phyloP scores from a whole-genome alignment of 192 early-diverging fungal species.

The Rhizoclosmatium globosum region DNA sequence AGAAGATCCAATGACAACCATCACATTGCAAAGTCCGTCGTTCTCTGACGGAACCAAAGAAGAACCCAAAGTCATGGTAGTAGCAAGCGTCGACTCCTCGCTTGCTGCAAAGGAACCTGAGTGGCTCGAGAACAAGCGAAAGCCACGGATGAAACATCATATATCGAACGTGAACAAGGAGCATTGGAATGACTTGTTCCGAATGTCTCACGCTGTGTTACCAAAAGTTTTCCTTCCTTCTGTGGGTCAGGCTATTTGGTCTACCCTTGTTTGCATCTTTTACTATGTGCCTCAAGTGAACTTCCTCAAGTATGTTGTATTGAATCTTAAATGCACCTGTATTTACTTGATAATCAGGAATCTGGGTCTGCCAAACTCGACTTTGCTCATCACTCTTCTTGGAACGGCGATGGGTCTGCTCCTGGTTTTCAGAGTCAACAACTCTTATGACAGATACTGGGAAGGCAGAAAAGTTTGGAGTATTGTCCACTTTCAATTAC shows the following conservation, averaged over 20 bases:
- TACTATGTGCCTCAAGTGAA: conserved; percentile 16
- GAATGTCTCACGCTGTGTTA: conserved; percentile 2
- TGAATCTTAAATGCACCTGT: background rate
- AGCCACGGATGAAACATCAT: background rate
- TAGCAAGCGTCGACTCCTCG: too few species aligned
- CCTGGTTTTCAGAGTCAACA: conserved; percentile 85
- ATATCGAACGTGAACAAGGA: conserved; percentile 8
- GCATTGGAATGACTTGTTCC: conserved; percentile 30
- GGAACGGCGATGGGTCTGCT: conserved; percentile 53
- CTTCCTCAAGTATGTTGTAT: conserved; percentile 2
- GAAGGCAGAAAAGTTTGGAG: conserved; percentile 89
- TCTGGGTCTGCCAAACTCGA: conserved; percentile 5
- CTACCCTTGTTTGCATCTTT: conserved; percentile 23
- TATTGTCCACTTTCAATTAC: conserved; percentile 68
- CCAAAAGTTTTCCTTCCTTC: conserved; percentile 17
- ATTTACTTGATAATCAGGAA: background rate
- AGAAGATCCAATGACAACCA: too few species aligned
- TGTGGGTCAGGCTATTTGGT: conserved; percentile 9
- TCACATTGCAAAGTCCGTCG: too few species aligned
- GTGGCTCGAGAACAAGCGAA: too few species aligned
- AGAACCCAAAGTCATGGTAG: too few species aligned
- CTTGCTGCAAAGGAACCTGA: too few species aligned
- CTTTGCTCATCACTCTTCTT: background rate
- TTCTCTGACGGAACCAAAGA: too few species aligned
- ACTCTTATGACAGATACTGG: conserved; percentile 73